These are phyloP conservation scores for Pterulicium gracile DNA, from an alignment of 1,284 basidiomycete species.

Conservation along the genomic window DNA sequence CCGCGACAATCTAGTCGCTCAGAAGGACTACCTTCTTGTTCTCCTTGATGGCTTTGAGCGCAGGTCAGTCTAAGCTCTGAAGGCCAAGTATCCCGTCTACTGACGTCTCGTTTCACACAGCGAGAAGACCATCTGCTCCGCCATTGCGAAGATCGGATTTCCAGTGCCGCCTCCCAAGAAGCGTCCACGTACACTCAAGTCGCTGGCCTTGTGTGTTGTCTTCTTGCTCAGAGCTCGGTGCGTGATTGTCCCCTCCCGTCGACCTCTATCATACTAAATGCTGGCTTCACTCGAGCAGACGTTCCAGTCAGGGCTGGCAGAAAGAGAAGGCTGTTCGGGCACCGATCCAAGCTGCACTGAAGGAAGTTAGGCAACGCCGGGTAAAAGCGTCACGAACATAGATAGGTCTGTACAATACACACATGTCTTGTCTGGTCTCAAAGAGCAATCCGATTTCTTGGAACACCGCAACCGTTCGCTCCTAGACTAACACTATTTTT, in stretches of 20 bases:
- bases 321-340: not conserved
- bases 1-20: conserved; percentile 72
- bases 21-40: conserved; percentile 75
- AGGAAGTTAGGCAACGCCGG: not conserved
- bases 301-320: not conserved
- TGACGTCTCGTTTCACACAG: conserved; percentile 25
- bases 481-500: not conserved
- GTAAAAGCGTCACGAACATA: not conserved
- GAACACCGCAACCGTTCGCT: too few species aligned
- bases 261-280: too few species aligned
- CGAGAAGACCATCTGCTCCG: conserved; percentile 67
- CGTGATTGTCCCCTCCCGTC: too few species aligned
- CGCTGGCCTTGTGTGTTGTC: conserved; percentile 46
- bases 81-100: conserved; percentile 1
- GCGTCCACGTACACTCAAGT: conserved; percentile 41
- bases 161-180: conserved; percentile 24
- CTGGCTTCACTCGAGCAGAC: too few species aligned
- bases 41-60: conserved; percentile 59
- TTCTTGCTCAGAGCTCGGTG: conserved; percentile 26
- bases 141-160: conserved; percentile 72
- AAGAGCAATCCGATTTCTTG: too few species aligned
- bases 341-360: not conserved
- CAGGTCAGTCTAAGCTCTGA: conserved; percentile 37
- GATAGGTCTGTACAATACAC: too few species aligned
- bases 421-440: too few species aligned